A percentile compares a stretch with the other conserved stretches of the same genome.
phyloP scores from a whole-genome alignment of 2,329 filamentous ascomycete species.

The Blumeria hordei region DNA sequence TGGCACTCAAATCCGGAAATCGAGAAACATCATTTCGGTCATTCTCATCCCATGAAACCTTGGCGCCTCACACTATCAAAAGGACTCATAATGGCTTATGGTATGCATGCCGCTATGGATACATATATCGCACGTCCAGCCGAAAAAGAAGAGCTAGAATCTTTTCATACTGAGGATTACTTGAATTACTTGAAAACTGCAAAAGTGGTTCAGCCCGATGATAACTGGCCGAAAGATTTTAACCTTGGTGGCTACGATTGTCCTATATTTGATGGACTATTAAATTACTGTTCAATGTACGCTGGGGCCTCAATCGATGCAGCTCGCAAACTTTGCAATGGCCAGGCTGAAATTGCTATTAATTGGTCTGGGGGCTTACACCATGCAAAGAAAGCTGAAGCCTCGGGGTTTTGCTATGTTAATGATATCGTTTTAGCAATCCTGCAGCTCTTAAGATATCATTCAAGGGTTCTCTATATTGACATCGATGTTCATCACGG shows the following conservation, averaged over 20 bases:
- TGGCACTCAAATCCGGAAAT: conserved; percentile 91
- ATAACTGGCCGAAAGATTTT: conserved; percentile 39
- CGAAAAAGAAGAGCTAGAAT: conserved; percentile 63
- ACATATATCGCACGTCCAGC: conserved; percentile 68
- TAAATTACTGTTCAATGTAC: conserved; percentile 85
- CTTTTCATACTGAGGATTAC: conserved; percentile 76
- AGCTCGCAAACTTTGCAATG: conserved; percentile 64
- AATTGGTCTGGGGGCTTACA: conserved; percentile 95
- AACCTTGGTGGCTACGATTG: conserved; percentile 84
- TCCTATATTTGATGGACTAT: conserved; percentile 86
- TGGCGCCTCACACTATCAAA: conserved; percentile 93
- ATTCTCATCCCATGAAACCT: conserved; percentile 96
- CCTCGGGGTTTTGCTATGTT: conserved; percentile 93
- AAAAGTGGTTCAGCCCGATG: conserved; percentile 38
- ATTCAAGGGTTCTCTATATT: conserved; percentile 77
- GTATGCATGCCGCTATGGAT: conserved; percentile 93
- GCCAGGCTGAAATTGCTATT: conserved; percentile 83
- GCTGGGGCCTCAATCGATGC: conserved; percentile 78
- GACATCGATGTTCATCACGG: conserved; percentile 86
- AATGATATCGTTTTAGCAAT: conserved; percentile 95
- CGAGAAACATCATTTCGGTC: conserved; percentile 90
- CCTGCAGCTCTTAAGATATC: conserved; percentile 58
- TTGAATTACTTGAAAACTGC: conserved; percentile 65
- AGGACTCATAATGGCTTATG: conserved; percentile 80
- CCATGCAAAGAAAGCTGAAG: conserved; percentile 84